Percentiles rank a stretch among this genome's conserved stretches.
These are phyloP conservation scores for Ascomycota sp. DNA, from an alignment of 2,329 filamentous ascomycete species.

Conservation along the genomic window DNA sequence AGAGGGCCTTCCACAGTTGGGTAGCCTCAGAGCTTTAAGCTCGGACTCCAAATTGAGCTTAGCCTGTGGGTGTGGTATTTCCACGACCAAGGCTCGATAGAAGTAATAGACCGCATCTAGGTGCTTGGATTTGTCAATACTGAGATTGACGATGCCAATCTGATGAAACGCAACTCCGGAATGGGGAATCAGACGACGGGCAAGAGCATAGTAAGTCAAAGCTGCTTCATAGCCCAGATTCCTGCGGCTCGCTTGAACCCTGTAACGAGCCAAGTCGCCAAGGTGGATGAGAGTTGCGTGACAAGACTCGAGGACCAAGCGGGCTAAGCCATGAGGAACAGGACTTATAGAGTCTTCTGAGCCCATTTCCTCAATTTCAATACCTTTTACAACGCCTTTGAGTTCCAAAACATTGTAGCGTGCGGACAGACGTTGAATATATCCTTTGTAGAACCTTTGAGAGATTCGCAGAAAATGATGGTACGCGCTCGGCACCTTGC, in stretches of 20 bases:
- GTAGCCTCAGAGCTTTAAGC: constrained; percentile 36
- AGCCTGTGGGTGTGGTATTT: constrained; percentile 55
- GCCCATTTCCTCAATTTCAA: constrained; percentile 21
- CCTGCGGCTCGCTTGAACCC: constrained; percentile 51
- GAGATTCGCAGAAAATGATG: constrained; percentile 70
- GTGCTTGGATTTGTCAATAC: constrained; percentile 53
- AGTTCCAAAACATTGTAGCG: constrained; percentile 34
- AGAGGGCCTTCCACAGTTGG: constrained; percentile 18
- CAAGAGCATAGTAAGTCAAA: constrained; percentile 67
- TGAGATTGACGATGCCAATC: constrained; percentile 55
- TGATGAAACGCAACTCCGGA: constrained; percentile 79
- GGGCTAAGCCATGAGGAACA: constrained; percentile 27
- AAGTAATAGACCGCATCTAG: constrained; percentile 77
- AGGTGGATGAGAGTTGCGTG: constrained; percentile 70
- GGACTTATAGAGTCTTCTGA: constrained; percentile 22
- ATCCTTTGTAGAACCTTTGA: constrained; percentile 73
- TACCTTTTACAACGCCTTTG: constrained; percentile 18
- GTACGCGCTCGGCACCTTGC: constrained; percentile 68
- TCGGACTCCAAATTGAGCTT: constrained; percentile 59
- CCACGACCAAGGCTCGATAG: constrained; percentile 60
- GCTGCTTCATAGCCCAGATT: constrained; percentile 61
- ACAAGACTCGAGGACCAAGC: constrained; percentile 50
- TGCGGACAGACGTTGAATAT: constrained; percentile 55
- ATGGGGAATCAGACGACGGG: constrained; percentile 54
- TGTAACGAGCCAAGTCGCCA: constrained; percentile 79